These are phyloP conservation scores for Bipolaris victoriae DNA, from an alignment of 2,329 filamentous ascomycete genomes.

Conservation along the genomic window DNA sequence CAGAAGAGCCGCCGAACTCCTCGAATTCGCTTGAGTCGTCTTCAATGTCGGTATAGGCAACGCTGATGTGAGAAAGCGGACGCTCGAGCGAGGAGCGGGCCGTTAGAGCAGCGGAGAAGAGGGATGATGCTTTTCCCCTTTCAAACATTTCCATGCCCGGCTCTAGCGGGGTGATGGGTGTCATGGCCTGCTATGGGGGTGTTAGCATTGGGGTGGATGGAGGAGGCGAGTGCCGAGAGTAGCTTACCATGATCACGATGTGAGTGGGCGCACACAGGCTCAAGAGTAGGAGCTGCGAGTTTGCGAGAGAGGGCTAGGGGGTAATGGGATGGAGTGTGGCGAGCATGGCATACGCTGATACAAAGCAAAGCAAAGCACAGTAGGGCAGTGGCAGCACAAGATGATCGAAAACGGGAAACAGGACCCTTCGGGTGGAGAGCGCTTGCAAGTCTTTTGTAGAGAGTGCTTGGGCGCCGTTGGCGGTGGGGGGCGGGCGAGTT, in stretches of 20 bases:
- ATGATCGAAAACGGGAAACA: slow-evolving; percentile 46
- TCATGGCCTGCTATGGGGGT: slow-evolving; percentile 51
- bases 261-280: slow-evolving; percentile 26
- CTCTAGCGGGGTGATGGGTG: slow-evolving; percentile 53
- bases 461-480: slow-evolving; percentile 38
- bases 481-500: slow-evolving; percentile 43
- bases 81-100: slow-evolving; percentile 55
- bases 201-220: slow-evolving; percentile 28
- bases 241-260: slow-evolving; percentile 47
- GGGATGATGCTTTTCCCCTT: slow-evolving; percentile 58
- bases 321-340: slow-evolving; percentile 26
- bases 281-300: slow-evolving; percentile 19
- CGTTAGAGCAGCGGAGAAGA: slow-evolving; percentile 59
- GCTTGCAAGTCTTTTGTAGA: slow-evolving; percentile 53
- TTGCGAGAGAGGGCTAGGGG: slow-evolving; percentile 29
- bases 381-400: slow-evolving; percentile 32
- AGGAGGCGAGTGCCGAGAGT: not conserved
- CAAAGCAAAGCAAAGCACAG: slow-evolving; percentile 26
- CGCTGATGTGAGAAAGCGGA: slow-evolving; percentile 73
- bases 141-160: slow-evolving; percentile 57
- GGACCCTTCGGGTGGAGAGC: slow-evolving; percentile 51
- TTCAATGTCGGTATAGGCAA: slow-evolving; percentile 79
- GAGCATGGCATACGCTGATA: slow-evolving; percentile 42
- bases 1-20: slow-evolving; percentile 67
- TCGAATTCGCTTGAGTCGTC: slow-evolving; percentile 57